These are phyloP conservation scores for Rhizopus stolonifer DNA, from an alignment of 371 early-diverging fungal genomes.

Conservation along the genomic window DNA sequence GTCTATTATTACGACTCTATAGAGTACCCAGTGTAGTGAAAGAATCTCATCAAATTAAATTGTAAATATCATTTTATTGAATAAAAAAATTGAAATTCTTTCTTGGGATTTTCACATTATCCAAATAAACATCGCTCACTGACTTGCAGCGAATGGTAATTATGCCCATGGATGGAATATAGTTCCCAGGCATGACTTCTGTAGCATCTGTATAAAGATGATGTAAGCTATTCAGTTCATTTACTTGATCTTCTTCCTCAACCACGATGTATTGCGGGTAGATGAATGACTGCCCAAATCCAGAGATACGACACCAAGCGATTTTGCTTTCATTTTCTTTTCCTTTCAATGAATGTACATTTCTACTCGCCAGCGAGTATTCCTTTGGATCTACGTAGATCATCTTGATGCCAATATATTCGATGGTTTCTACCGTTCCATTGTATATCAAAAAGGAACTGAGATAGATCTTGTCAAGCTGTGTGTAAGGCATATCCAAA, in stretches of 20 bases:
- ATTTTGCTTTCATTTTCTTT: neutral
- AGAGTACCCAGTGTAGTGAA: slow-evolving; percentile 30
- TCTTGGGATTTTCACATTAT: slow-evolving; percentile 9
- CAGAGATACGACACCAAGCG: slow-evolving; percentile 4
- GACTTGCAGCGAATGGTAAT: slow-evolving; percentile 13
- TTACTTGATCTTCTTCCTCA: slow-evolving; percentile 1
- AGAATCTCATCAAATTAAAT: slow-evolving; percentile 19
- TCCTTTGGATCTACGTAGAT: neutral
- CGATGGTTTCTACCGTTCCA: slow-evolving; percentile 8
- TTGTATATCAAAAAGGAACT: slow-evolving; percentile 12
- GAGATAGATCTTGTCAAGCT: neutral
- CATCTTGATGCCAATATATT: slow-evolving; percentile 12
- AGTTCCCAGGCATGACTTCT: slow-evolving; percentile 14
- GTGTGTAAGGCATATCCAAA: neutral
- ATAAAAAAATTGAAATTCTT: neutral
- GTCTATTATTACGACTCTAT: slow-evolving; percentile 63
- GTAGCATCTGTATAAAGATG: neutral
- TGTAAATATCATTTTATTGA: no score
- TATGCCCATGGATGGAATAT: slow-evolving; percentile 11
- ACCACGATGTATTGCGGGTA: slow-evolving; percentile 1
- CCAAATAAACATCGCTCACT: slow-evolving; percentile 9
- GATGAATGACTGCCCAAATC: neutral
- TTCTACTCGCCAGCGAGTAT: slow-evolving; percentile 3
- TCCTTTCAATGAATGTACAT: neutral
- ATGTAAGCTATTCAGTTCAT: slow-evolving; percentile 7